A percentile compares a stretch with the other conserved stretches of the same genome.
Evolutionary conservation across 2,329 filamentous ascomycete genomes (phyloP).

Genomic region (Alternaria infectoria): DNA sequence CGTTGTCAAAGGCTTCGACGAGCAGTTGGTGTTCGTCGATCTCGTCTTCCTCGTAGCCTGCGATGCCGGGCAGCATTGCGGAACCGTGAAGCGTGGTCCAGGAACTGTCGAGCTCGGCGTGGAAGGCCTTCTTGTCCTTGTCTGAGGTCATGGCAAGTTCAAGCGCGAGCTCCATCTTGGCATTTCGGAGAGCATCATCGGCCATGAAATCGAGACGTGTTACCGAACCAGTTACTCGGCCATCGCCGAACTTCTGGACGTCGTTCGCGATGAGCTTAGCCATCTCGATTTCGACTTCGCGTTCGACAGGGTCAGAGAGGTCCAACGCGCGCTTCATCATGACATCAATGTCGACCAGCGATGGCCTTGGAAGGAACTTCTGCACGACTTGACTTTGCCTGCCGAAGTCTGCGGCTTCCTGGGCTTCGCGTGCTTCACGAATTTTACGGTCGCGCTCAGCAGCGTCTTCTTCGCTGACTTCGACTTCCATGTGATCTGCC

Average conservation of each 20-base stretch:
- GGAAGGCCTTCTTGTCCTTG: conserved; percentile 58
- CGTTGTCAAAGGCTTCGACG: conserved; percentile 73
- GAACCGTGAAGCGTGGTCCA: conserved; percentile 59
- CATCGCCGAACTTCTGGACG: conserved; percentile 74
- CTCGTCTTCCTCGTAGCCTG: conserved; percentile 79
- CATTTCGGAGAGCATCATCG: conserved; percentile 75
- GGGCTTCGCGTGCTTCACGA: conserved; percentile 65
- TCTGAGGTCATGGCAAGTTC: conserved; percentile 64
- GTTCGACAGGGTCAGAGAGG: conserved; percentile 68
- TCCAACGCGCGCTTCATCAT: conserved; percentile 69
- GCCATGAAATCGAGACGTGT: conserved; percentile 68
- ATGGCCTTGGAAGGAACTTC: conserved; percentile 77
- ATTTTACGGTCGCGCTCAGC: conserved; percentile 79
- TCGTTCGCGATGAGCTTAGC: conserved; percentile 83
- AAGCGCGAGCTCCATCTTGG: conserved; percentile 75
- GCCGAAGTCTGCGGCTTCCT: conserved; percentile 73
- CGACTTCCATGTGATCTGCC: conserved; percentile 62
- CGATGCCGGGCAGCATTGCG: conserved; percentile 74
- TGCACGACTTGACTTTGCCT: conserved; percentile 93
- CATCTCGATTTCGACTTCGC: conserved; percentile 76
- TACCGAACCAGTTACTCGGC: conserved; percentile 68
- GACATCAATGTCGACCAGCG: conserved; percentile 71
- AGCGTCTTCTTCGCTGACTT: conserved; percentile 68
- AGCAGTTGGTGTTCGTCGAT: conserved; percentile 72
- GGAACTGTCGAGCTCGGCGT: conserved; percentile 47